Conservation (phyloP, 2,329 filamentous ascomycete genomes). For the Aaosphaeria arxii region DNA sequence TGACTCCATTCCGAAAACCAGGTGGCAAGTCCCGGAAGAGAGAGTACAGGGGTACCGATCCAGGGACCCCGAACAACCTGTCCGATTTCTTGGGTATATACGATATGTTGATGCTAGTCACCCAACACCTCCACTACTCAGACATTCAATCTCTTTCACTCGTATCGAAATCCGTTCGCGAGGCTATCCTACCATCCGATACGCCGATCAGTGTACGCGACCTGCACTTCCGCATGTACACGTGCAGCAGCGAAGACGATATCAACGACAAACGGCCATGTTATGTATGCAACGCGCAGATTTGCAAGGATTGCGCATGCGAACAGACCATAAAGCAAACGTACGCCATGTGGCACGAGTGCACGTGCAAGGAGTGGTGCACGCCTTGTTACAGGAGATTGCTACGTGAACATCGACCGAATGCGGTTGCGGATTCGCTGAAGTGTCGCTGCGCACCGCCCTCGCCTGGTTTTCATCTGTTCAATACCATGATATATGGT, state of each 20-base stretch:
- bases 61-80: conserved; percentile 9
- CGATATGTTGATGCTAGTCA: conserved; percentile 25
- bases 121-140: conserved; percentile 22
- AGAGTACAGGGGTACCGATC: conserved; percentile 3
- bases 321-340: conserved; percentile 6
- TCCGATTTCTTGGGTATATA: conserved; percentile 26
- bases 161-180: conserved; percentile 21
- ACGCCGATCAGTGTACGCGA: conserved; percentile 9
- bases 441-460: conserved; percentile 11
- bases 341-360: background rate
- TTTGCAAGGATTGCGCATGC: conserved; percentile 15
- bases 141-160: conserved; percentile 21
- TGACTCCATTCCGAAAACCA: background rate
- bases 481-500: background rate
- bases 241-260: conserved; percentile 8
- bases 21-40: background rate
- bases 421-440: conserved; percentile 16
- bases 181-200: conserved; percentile 17
- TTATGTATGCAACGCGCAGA: conserved; percentile 19
- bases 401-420: conserved; percentile 15
- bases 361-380: background rate
- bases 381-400: background rate
- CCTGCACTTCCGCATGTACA: conserved; percentile 16
- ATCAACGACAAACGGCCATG: conserved; percentile 8
- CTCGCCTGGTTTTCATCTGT: background rate